Evolutionary conservation across 305 asterid species (phyloP), one percentile per base, ranked within the genome.

Genomic region (Rubia balearica): DNA sequence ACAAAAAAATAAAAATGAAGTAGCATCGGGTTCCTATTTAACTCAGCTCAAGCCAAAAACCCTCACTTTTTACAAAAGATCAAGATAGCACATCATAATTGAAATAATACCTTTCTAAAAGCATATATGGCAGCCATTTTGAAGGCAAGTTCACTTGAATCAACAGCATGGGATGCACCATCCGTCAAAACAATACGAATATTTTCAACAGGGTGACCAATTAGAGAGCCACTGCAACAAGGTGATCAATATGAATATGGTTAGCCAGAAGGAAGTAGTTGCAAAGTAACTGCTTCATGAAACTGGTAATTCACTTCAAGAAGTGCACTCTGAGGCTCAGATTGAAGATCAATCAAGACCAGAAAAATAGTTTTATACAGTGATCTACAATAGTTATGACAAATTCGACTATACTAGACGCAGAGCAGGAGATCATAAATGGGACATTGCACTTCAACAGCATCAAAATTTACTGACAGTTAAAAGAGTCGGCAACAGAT

Each of bases 91-190:
- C 19, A 17, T 66, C 30, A 77, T 55, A 55, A 60, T 56, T 59
- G 49, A 77, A 75, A 70, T 73, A 21, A 75, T 57, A 95, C 99
- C 98, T 91, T 91, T 92, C 98, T 86, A 78, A 95, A 95, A 70
- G 98, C 99, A 80, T 90, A 95, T 77, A 95, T 95, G 40, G 99
- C 75, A 40, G 99, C 99, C 85, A 92, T 75, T 82, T 92, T 95
- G 81, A 95, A 95, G 55, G 99, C 99, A 83, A 95, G 97, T 83
- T 95, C 99, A 86, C 98, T 95, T 67, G 98, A 95, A 88, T 95
- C 99, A 80, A 95, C 98, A 67, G 97, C 83, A 83, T 95, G 99
- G 70, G 99, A 76, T 60, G 89, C 86, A 75, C 99, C 99, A 74
- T 95, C 99, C 66, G 84, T 91, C 85, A 95, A 81, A 83, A 83